phyloP scores from a whole-genome alignment of 2,329 filamentous ascomycete genomes.

The Blastomyces percursus region DNA sequence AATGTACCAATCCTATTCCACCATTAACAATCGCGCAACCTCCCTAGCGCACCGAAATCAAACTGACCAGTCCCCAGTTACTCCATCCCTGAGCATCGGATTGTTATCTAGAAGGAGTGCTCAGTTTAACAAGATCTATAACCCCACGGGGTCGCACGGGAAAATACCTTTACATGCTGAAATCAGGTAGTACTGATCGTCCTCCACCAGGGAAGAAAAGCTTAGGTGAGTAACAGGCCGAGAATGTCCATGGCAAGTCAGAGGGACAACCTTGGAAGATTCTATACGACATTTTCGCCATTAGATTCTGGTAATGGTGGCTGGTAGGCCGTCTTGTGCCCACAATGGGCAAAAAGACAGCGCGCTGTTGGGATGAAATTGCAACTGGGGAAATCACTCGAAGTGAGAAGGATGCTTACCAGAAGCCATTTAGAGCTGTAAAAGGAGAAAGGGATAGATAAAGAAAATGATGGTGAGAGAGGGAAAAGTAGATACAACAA shows the following conservation, averaged over 20 bases:
- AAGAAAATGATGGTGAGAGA: not conserved
- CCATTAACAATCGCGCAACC: constrained; percentile 2
- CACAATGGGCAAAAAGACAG: not conserved
- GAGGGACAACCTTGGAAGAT: constrained; percentile 47
- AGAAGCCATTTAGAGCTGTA: constrained; percentile 4
- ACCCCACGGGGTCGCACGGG: not conserved
- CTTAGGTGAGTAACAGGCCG: constrained; percentile 82
- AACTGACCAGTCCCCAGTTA: constrained; percentile 79
- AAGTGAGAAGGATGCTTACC: not conserved
- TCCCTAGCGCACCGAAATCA: not conserved
- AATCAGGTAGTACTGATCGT: constrained; percentile 81
- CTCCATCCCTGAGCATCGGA: constrained; percentile 92
- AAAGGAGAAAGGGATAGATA: not conserved
- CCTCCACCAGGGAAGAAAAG: constrained; percentile 74
- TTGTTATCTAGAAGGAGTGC: constrained; percentile 62
- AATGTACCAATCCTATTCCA: constrained; percentile 75
- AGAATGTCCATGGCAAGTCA: constrained; percentile 92
- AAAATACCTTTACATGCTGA: constrained; percentile 74
- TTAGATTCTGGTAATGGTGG: not conserved
- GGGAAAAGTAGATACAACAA: constrained; percentile 1
- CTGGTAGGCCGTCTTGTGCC: not conserved
- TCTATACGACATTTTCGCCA: constrained; percentile 9
- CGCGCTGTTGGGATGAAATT: not conserved
- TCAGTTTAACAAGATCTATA: not conserved
- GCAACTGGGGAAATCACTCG: not conserved